phyloP scores from a whole-genome alignment of 73 alveolate species.

The Paramecium octaurelia region DNA sequence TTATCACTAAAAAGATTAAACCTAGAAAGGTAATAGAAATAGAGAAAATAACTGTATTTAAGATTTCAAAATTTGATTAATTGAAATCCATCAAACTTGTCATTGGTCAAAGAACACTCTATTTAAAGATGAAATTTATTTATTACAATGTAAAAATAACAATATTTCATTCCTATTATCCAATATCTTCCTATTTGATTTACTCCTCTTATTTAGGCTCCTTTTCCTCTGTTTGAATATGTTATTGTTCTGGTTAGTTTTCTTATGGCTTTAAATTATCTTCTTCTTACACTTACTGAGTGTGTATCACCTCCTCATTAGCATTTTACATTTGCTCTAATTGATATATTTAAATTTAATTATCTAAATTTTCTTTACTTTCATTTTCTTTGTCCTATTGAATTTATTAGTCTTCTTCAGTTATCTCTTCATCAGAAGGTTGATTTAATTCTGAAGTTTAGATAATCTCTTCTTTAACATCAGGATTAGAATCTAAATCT shows the following conservation, averaged over 20 bases:
- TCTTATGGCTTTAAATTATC: neutral
- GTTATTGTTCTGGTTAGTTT: neutral
- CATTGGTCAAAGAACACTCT: neutral
- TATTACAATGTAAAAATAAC: neutral
- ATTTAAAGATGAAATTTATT: neutral
- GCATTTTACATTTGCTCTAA: neutral
- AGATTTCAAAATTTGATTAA: too few relatives aligned
- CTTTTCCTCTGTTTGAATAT: neutral
- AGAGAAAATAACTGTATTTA: too few relatives aligned
- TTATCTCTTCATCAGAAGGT: neutral
- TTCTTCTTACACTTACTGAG: neutral
- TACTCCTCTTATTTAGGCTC: neutral
- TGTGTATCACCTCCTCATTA: neutral
- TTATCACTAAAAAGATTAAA: neutral
- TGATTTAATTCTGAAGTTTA: neutral
- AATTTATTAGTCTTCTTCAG: too few relatives aligned
- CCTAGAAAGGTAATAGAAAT: neutral
- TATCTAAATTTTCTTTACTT: neutral
- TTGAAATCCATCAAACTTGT: too few relatives aligned
- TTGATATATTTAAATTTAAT: neutral
- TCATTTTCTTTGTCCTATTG: neutral
- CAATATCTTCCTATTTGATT: neutral
- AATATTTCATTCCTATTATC: neutral
- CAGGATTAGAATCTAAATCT: neutral
- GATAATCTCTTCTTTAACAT: neutral